A percentile compares a stretch with the other conserved stretches of the same genome.
These are phyloP conservation scores for Tremellales sp. DNA, from an alignment of 1,284 basidiomycete genomes.

Conservation along the genomic window DNA sequence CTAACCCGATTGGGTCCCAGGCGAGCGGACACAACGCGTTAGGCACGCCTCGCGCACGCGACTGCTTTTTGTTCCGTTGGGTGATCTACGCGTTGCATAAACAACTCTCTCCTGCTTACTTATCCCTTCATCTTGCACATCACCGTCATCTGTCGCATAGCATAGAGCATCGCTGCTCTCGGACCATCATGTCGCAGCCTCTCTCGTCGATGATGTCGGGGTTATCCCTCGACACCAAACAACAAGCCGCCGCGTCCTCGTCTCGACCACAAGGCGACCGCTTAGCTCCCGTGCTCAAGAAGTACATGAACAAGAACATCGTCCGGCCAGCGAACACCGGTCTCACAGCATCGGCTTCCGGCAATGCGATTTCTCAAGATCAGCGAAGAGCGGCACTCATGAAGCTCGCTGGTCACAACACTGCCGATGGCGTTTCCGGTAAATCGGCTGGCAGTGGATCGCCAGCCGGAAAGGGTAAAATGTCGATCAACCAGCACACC, in stretches of 20 bases:
- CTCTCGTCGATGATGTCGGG: slow-evolving; percentile 25
- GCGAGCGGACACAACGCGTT: background rate
- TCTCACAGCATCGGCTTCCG: slow-evolving; percentile 15
- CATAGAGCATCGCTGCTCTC: too few relatives aligned
- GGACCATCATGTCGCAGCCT: slow-evolving; percentile 23
- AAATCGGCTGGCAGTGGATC: slow-evolving; percentile 8
- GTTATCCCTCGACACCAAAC: slow-evolving; percentile 12
- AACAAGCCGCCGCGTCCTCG: slow-evolving; percentile 3
- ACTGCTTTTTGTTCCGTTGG: too few relatives aligned
- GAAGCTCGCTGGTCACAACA: slow-evolving; percentile 41
- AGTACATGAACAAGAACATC: slow-evolving; percentile 47
- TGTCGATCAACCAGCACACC: slow-evolving; percentile 26
- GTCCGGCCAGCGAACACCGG: slow-evolving; percentile 41
- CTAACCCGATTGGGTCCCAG: too few relatives aligned
- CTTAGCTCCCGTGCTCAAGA: slow-evolving; percentile 46
- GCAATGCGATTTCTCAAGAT: slow-evolving; percentile 14
- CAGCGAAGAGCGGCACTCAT: slow-evolving; percentile 35
- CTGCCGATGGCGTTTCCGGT: slow-evolving; percentile 7
- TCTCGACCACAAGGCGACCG: slow-evolving; percentile 20
- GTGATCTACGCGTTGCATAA: too few relatives aligned
- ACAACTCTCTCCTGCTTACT: too few relatives aligned
- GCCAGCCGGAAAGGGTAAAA: slow-evolving; percentile 17
- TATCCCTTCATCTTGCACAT: background rate
- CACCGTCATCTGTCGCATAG: background rate
- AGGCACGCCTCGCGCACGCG: too few relatives aligned